phyloP scores from a whole-genome alignment of 768 basidiomycete genomes.

The Lactifluus subvellereus region DNA sequence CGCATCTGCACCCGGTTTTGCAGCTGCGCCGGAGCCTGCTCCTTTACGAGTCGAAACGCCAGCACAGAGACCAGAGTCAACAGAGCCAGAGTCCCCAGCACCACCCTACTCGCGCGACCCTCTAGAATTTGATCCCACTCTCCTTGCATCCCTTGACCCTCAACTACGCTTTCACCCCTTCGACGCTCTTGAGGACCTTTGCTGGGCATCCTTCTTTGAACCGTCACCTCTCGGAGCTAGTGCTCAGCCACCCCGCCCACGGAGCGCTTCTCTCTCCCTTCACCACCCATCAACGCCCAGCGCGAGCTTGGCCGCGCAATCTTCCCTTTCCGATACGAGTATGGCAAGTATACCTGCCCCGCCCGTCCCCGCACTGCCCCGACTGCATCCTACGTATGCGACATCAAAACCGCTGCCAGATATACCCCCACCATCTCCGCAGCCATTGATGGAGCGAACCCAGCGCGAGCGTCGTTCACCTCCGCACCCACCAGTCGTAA shows the following conservation, averaged over 20 bases:
- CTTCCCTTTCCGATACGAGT: not conserved
- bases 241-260: not conserved
- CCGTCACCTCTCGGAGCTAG: not conserved
- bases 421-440: slow-evolving; percentile 6
- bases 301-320: not conserved
- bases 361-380: not conserved
- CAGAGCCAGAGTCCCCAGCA: slow-evolving; percentile 10
- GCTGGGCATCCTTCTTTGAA: slow-evolving; percentile 5
- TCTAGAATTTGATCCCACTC: slow-evolving; percentile 11
- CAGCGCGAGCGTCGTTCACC: not conserved
- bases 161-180: slow-evolving; percentile 11
- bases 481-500: not conserved
- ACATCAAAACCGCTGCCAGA: slow-evolving; percentile 14
- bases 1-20: not conserved
- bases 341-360: slow-evolving; percentile 1
- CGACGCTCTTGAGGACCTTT: slow-evolving; percentile 15
- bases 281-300: not conserved
- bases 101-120: slow-evolving; percentile 18
- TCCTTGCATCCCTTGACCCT: slow-evolving; percentile 12
- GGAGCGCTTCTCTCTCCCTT: not conserved
- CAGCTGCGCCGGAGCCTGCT: not conserved
- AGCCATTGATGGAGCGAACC: not conserved
- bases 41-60: not conserved
- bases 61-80: not conserved
- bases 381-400: not conserved